These are phyloP conservation scores for Stygiomarasmius scandens DNA, from an alignment of 1,284 basidiomycete species.

Conservation along the genomic window DNA sequence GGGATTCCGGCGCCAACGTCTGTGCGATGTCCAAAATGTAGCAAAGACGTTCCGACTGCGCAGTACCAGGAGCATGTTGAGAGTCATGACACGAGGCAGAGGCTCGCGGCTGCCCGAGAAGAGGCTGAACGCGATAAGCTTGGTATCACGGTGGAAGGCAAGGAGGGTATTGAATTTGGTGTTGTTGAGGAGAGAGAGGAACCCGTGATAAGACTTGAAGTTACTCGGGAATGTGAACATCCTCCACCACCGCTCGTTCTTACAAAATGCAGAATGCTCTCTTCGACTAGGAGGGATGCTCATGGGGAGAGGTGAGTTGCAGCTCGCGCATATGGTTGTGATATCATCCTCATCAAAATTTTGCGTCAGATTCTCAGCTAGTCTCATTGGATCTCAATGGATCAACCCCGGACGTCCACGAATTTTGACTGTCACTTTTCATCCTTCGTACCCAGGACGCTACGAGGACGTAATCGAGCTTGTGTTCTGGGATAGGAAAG, in stretches of 20 bases:
- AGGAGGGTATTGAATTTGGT: constrained; percentile 21
- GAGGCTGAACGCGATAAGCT: constrained; percentile 27
- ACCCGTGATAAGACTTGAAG: constrained; percentile 3
- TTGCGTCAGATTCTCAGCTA: constrained; percentile 16
- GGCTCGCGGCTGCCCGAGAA: constrained; percentile 20
- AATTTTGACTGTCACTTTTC: constrained; percentile 14
- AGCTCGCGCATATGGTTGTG: neutral
- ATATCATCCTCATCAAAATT: neutral
- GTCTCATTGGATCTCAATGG: constrained; percentile 10
- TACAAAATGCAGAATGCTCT: constrained; percentile 13
- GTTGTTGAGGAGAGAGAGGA: constrained; percentile 15
- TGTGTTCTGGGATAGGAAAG: constrained; percentile 15
- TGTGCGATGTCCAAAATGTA: constrained; percentile 14
- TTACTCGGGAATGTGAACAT: constrained; percentile 9
- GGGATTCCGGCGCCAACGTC: neutral
- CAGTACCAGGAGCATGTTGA: constrained; percentile 13
- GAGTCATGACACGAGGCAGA: constrained; percentile 12
- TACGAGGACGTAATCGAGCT: constrained; percentile 23
- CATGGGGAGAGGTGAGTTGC: constrained; percentile 15
- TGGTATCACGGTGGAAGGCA: constrained; percentile 22
- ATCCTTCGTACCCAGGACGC: constrained; percentile 21
- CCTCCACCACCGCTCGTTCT: constrained; percentile 10
- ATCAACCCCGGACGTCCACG: constrained; percentile 13
- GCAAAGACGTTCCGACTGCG: constrained; percentile 9
- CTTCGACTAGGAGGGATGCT: constrained; percentile 11